phyloP scores from a whole-genome alignment of 2,329 filamentous ascomycete genomes.

The Zarea fungicola region DNA sequence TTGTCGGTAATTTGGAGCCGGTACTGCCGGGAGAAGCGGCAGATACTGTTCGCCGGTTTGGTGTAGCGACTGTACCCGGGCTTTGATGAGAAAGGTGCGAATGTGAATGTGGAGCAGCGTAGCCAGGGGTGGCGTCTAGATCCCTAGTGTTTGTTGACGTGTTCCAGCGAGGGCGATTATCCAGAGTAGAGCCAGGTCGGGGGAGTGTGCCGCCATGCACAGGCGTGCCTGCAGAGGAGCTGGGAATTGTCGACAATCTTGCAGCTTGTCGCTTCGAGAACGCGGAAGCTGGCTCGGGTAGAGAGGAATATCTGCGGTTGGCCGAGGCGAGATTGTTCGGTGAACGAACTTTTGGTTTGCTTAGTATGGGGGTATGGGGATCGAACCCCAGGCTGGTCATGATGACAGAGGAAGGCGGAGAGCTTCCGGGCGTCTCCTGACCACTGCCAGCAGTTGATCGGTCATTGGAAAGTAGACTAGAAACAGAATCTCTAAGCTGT shows the following conservation, averaged over 20 bases:
- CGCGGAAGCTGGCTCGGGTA: conserved; percentile 40
- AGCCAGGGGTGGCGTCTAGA: conserved; percentile 40
- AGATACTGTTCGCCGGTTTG: conserved; percentile 37
- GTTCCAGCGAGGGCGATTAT: conserved; percentile 69
- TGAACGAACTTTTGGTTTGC: conserved; percentile 45
- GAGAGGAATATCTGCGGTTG: conserved; percentile 41
- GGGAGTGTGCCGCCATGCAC: conserved; percentile 33
- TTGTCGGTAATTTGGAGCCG: conserved; percentile 42
- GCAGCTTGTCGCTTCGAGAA: conserved; percentile 35
- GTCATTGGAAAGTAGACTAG: conserved; percentile 83
- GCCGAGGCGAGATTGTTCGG: conserved; percentile 41
- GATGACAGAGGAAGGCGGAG: conserved; percentile 56
- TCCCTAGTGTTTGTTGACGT: conserved; percentile 57
- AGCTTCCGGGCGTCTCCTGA: conserved; percentile 65
- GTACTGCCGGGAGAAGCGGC: conserved; percentile 35
- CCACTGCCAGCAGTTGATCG: conserved; percentile 65
- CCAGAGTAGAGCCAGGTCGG: conserved; percentile 40
- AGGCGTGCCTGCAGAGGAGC: conserved; percentile 47
- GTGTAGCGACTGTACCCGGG: conserved; percentile 45
- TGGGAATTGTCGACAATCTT: conserved; percentile 42
- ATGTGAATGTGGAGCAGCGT: conserved; percentile 64
- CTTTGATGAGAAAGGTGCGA: conserved; percentile 57
- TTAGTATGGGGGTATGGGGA: conserved; percentile 39
- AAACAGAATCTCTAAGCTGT: conserved; percentile 85
- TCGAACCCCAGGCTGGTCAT: conserved; percentile 52